Conservation (phyloP, 495 filamentous ascomycete species). For the Sabuloglossum arenarium region DNA sequence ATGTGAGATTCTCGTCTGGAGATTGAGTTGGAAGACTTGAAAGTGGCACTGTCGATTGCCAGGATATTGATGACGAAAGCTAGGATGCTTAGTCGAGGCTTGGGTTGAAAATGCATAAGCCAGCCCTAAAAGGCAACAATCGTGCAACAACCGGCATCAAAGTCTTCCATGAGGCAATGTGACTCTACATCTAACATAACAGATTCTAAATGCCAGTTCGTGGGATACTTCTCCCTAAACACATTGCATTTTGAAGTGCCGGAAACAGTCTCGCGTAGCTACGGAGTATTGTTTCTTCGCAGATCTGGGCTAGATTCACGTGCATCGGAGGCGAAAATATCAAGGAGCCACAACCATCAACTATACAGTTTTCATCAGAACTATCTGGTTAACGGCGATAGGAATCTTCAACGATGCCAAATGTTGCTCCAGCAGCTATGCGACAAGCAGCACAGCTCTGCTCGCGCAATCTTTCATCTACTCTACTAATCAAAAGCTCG, state of each 20-base stretch:
- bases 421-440: constrained; percentile 35
- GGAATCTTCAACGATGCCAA: background rate
- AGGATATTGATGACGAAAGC: constrained; percentile 11
- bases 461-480: constrained; percentile 29
- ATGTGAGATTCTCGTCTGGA: background rate
- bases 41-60: background rate
- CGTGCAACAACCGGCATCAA: background rate
- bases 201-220: background rate
- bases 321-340: background rate
- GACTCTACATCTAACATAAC: background rate
- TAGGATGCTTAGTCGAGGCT: constrained; percentile 10
- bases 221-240: background rate
- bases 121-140: background rate
- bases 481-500: constrained; percentile 23
- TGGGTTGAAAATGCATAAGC: background rate
- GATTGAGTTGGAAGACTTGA: background rate
- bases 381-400: background rate
- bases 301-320: background rate
- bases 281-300: background rate
- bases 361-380: background rate
- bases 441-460: constrained; percentile 60
- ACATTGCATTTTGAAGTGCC: background rate
- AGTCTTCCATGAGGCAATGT: background rate
- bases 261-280: background rate
- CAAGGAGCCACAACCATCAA: background rate